phyloP scores from a whole-genome alignment of 495 filamentous ascomycete species.

The Penicillium malachiteum region DNA sequence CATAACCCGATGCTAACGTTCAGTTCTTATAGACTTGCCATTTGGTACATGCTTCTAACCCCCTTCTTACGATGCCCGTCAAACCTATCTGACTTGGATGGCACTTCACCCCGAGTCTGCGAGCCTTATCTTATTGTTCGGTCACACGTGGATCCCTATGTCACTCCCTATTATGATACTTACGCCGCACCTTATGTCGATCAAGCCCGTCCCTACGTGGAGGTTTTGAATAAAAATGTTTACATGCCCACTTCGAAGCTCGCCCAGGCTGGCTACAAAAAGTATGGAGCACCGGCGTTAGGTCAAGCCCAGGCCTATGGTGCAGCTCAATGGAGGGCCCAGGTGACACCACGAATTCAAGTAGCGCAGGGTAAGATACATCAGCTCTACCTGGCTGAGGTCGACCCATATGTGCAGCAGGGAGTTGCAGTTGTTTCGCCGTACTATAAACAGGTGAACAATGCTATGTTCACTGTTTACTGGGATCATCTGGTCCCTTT shows the following conservation, averaged over 20 bases:
- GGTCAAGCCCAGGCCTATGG: constrained; percentile 62
- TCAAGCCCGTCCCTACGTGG: constrained; percentile 70
- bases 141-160: constrained; percentile 67
- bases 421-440: constrained; percentile 58
- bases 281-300: constrained; percentile 77
- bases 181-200: constrained; percentile 84
- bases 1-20: not conserved
- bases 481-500: constrained; percentile 72
- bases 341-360: constrained; percentile 69
- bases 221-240: constrained; percentile 61
- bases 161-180: constrained; percentile 81
- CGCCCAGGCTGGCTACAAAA: constrained; percentile 60
- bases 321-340: constrained; percentile 72
- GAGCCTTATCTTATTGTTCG: constrained; percentile 74
- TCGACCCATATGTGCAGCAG: constrained; percentile 73
- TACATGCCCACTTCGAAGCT: constrained; percentile 65
- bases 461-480: constrained; percentile 62
- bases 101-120: constrained; percentile 76
- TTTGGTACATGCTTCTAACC: constrained; percentile 84
- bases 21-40: constrained; percentile 56
- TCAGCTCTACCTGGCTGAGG: constrained; percentile 62
- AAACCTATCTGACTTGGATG: constrained; percentile 60
- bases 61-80: constrained; percentile 81
- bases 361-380: constrained; percentile 57
- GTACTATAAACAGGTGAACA: constrained; percentile 65